These are phyloP conservation scores for Botrytis paeoniae DNA, from an alignment of 2,329 filamentous ascomycete genomes.

Conservation along the genomic window DNA sequence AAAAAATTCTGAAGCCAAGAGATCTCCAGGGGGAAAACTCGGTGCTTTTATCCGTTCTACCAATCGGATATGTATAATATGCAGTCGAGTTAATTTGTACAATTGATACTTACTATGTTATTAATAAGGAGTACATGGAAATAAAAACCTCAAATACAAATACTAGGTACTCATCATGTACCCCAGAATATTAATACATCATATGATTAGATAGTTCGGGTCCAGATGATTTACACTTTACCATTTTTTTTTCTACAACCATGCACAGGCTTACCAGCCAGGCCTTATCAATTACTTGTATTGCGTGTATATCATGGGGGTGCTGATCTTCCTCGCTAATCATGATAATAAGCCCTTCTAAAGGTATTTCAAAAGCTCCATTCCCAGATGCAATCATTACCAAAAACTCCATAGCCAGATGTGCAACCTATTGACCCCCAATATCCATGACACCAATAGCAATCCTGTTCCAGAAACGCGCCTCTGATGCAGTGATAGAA, in stretches of 20 bases:
- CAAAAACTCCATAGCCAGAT: slow-evolving; percentile 17
- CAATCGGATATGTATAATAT: not conserved
- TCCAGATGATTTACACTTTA: not conserved
- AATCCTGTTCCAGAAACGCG: slow-evolving; percentile 8
- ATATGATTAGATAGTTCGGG: not conserved
- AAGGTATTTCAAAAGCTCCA: slow-evolving; percentile 14
- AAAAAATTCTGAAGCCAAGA: not conserved
- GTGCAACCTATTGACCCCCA: slow-evolving; percentile 9
- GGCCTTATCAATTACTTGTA: slow-evolving; percentile 7
- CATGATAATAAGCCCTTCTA: not conserved
- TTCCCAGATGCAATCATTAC: slow-evolving; percentile 17
- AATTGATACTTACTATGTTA: not conserved
- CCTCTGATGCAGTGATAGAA: slow-evolving; percentile 15
- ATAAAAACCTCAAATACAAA: not conserved
- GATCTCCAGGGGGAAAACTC: not conserved
- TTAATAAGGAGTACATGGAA: not conserved
- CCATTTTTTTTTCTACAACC: not conserved
- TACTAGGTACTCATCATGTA: not conserved
- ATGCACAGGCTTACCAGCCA: not conserved
- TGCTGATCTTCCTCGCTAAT: not conserved
- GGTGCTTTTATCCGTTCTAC: not conserved
- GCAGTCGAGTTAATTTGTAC: not conserved
- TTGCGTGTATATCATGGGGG: not conserved
- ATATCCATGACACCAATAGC: slow-evolving; percentile 15
- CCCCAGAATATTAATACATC: not conserved